Evolutionary conservation across 2,329 filamentous ascomycete genomes (phyloP).

Genomic region (Xylariaceae sp.): DNA sequence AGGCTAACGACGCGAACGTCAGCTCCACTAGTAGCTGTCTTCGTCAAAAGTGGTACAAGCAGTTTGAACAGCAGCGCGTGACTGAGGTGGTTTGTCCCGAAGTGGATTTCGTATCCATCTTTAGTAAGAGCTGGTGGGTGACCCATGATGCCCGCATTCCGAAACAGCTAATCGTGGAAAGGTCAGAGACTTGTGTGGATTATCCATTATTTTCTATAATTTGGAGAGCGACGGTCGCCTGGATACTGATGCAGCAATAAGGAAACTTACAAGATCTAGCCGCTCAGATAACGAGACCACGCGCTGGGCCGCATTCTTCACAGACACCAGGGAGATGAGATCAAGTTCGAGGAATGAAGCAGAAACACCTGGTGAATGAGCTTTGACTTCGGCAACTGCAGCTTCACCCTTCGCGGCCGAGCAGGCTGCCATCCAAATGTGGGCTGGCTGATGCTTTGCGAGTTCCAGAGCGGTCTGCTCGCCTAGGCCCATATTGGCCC

Average conservation of each 20-base stretch:
- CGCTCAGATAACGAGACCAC: too few species aligned
- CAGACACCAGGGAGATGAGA: too few species aligned
- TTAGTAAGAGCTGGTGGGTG: background rate
- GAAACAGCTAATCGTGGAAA: slow-evolving; percentile 14
- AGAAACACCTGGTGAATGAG: slow-evolving; percentile 17
- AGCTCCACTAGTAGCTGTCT: too few species aligned
- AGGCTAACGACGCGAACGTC: too few species aligned
- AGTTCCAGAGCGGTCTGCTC: slow-evolving; percentile 24
- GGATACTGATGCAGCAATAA: too few species aligned
- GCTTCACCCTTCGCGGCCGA: slow-evolving; percentile 19
- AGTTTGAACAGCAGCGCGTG: slow-evolving; percentile 13
- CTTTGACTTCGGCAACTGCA: slow-evolving; percentile 1
- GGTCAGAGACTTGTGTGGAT: too few species aligned
- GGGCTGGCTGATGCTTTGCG: slow-evolving; percentile 16
- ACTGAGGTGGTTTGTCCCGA: slow-evolving; percentile 21
- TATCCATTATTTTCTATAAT: too few species aligned
- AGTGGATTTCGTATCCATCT: slow-evolving; percentile 20
- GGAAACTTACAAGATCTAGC: too few species aligned
- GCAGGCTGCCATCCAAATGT: slow-evolving; percentile 27
- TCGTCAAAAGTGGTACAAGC: background rate
- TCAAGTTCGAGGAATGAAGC: too few species aligned
- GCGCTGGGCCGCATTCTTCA: too few species aligned
- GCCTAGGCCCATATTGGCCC: slow-evolving; percentile 9
- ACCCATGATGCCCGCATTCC: slow-evolving; percentile 22
- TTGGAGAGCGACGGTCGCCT: background rate